A percentile compares a stretch with the other conserved stretches of the same genome.
Conservation (phyloP, 208 protist species). For the Leptomonas pyrrhocoris region DNA sequence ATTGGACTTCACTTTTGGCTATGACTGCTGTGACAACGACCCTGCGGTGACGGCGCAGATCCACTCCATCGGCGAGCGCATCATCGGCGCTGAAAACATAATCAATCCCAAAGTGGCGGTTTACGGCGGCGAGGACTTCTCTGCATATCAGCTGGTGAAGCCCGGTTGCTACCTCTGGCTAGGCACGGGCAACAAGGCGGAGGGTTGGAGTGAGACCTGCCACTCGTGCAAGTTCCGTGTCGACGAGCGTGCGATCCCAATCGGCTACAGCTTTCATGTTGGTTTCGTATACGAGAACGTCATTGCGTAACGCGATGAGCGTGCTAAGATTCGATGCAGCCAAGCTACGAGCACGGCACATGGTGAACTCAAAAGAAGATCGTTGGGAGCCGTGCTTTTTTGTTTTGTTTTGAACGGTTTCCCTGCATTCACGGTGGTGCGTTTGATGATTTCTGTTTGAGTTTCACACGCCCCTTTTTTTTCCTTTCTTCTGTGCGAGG, state of each 20-base stretch:
- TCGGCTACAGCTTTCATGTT: conserved; percentile 49
- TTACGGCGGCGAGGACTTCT: conserved; percentile 63
- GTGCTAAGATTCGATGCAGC: no score
- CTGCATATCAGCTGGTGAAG: conserved; percentile 39
- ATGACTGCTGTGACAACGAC: conserved; percentile 75
- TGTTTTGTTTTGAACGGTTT: no score
- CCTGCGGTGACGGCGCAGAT: conserved; percentile 46
- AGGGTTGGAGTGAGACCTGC: conserved; percentile 29
- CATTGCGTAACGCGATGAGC: conserved; percentile 17
- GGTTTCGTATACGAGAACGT: conserved; percentile 52
- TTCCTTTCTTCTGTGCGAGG: no score
- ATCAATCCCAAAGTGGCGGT: conserved; percentile 23
- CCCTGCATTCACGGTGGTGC: no score
- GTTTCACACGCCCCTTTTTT: no score
- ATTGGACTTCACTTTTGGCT: conserved; percentile 45
- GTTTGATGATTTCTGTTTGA: no score
- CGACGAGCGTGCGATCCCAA: conserved; percentile 50
- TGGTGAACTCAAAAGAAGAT: no score
- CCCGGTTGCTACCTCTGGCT: conserved; percentile 53
- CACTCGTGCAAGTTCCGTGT: conserved; percentile 58
- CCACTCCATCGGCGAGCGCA: conserved; percentile 32
- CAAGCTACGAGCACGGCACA: no score
- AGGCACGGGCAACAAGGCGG: conserved; percentile 40
- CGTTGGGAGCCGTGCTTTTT: no score
- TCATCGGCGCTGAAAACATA: conserved; percentile 38